Base-by-base conservation (phyloP, 83 land plant species). In the Picea engelmannii region DNA sequence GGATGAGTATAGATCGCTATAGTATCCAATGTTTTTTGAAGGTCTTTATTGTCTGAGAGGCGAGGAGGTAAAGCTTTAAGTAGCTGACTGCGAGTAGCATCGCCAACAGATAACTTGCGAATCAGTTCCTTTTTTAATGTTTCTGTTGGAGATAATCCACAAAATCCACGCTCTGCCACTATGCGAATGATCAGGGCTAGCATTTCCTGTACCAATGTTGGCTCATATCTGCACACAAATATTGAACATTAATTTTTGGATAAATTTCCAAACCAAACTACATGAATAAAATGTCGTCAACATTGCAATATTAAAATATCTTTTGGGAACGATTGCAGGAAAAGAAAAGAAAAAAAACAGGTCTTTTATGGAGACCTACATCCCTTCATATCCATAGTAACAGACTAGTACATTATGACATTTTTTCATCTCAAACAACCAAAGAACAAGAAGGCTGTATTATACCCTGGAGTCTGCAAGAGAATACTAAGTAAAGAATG, bases 81-180 rank as follows among this genome's bases (percentile, higher is more conserved):
- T 35, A 98, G 82, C 81, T 96, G 96, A 87, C 99, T 98, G 70
- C 89, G 98, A 76, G 99, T 89, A n/a, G 98, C 94, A 88, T 98
- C 96, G 21, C 96, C 94, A 83, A 89, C 81, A 42, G 94, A 90
- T 27, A 98, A 86, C 81, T 87, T 94, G 80, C 86, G 87, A 18
- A 98, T 81, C 82, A 98, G 80, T 84, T 98, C 99, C 71, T 98
- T 87, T 44, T 87, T 86, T 81, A 96, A 85, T 76, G 91, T 80
- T 66, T 92, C 97, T 67, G 67, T 65, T 38, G 81, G 68, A 49
- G 92, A 89, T 24, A 89, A 79, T 40, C 99, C 99, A 90, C 93
- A 96, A 80, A 88, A 93, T 24, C 94, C 84, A 80, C 99, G 89
- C 81, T 97, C 99, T 65, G 89, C 81, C 23, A 95, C 88, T 62